Base-by-base conservation (phyloP, 805 yeast species). In the Monosporozyma aquatica region DNA sequence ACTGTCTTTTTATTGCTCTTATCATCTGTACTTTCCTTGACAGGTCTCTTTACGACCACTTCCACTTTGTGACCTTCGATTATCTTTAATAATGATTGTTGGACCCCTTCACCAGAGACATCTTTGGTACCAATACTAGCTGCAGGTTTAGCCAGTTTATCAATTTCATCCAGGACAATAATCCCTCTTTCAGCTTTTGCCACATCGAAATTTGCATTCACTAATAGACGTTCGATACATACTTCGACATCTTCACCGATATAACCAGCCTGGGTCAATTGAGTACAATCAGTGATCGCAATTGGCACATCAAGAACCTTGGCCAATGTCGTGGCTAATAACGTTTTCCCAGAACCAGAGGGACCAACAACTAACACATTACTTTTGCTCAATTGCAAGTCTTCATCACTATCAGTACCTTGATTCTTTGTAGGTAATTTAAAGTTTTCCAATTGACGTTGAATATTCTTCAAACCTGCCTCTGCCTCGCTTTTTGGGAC, bases 81-180 rank as follows among this genome's bases (percentile, higher is more conserved):
- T 37, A 76, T 62, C 49, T 77, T 77, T 47, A 76, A 52, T 11
- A 76, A 53, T 0, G 80, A 74, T 50, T 76, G 82, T 49, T 76
- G 82, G 14, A 77, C 82, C 38, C 82, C 82, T 56, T 77, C 82
- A 6, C 82, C 82, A 1, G 80, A 66, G 2, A 76, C 77, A 54
- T 76, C 82, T 47, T 74, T 72, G 0, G 75, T 67, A 4, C 76
- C 78, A 26, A 65, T 64, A 27, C 63, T 58, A 10, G 67, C 65
- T 1, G 70, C 57, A 1, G 75, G 73, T 47, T 72, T 74, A 0
- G 81, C 71, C 9, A 78, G 52, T 47, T 76, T 77, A 48, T 77
- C 81, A 17, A 76, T 62, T 50, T 78, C 82, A 54, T 78, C 82
- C 4, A 78, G 54, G 3, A 78, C 81, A 38, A 78, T 67, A 23